Percentiles rank a stretch among this genome's conserved stretches.
phyloP scores from a whole-genome alignment of 2,329 filamentous ascomycete genomes.

The Fusarium sacchari region DNA sequence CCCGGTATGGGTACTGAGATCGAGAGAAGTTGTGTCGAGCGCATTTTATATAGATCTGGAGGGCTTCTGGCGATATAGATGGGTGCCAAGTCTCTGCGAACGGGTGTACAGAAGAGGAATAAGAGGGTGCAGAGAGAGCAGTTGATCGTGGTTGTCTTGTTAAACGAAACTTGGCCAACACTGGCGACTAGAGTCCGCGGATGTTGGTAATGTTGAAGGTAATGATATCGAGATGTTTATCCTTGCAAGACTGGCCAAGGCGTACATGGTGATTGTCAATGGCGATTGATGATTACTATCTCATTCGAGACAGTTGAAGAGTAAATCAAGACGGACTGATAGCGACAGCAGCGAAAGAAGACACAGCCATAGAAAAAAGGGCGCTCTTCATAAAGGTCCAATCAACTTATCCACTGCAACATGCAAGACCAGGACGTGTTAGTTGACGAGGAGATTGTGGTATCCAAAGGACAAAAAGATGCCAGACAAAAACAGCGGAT shows the following conservation, averaged over 20 bases:
- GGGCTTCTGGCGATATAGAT: background rate
- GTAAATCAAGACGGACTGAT: background rate
- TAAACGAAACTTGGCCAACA: background rate
- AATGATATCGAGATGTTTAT: slow-evolving; percentile 24
- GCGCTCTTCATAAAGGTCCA: background rate
- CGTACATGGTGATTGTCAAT: slow-evolving; percentile 36
- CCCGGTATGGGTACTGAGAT: slow-evolving; percentile 56
- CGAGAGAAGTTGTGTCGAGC: slow-evolving; percentile 46
- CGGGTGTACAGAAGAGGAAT: background rate
- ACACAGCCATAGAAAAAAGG: background rate
- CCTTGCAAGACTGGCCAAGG: slow-evolving; percentile 28
- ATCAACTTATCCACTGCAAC: background rate
- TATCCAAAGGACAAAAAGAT: slow-evolving; percentile 10
- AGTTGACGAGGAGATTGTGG: background rate
- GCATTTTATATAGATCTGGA: slow-evolving; percentile 41
- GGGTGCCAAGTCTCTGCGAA: background rate
- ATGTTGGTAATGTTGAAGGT: slow-evolving; percentile 9
- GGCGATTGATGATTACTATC: background rate
- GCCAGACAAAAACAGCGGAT: background rate
- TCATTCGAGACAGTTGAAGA: slow-evolving; percentile 6
- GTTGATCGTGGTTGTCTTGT: background rate
- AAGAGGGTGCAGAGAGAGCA: background rate
- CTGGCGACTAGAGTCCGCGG: background rate
- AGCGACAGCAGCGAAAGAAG: background rate
- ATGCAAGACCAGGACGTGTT: slow-evolving; percentile 9